phyloP scores from a whole-genome alignment of 2,329 filamentous ascomycete species.

The Aspergillus fijiensis region DNA sequence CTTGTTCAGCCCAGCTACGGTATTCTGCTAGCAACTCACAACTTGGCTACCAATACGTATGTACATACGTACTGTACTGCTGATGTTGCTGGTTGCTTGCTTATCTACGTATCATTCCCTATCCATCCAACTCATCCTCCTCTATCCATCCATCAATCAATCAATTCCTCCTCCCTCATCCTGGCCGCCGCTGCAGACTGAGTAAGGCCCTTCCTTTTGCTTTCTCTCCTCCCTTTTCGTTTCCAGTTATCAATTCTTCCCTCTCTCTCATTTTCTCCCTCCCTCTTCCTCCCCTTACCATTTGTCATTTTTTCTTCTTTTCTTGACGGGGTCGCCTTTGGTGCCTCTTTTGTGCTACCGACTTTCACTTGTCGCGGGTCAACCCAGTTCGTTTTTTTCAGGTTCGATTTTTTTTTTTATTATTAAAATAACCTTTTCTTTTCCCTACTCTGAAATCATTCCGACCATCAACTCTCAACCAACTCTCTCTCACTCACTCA shows the following conservation, averaged over 20 bases:
- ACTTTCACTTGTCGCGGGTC: constrained; percentile 1
- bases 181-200: neutral
- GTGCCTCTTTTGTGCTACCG: constrained; percentile 9
- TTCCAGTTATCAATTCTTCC: constrained; percentile 10
- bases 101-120: constrained; percentile 14
- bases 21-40: neutral
- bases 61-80: neutral
- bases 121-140: constrained; percentile 23
- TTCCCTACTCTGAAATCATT: constrained; percentile 3
- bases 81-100: constrained; percentile 14
- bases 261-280: constrained; percentile 3
- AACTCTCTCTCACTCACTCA: constrained; percentile 3
- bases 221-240: constrained; percentile 19
- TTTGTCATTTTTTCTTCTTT: constrained; percentile 14
- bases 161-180: neutral
- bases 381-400: constrained; percentile 16
- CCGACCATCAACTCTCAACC: constrained; percentile 8
- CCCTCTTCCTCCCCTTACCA: neutral
- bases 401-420: constrained; percentile 18
- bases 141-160: neutral
- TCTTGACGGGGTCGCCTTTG: neutral
- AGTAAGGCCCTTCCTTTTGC: constrained; percentile 13
- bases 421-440: constrained; percentile 7
- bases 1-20: constrained; percentile 17
- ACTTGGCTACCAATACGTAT: no score